phyloP scores from a whole-genome alignment of 306 rosid species.

The Prunus persica region Prunus_persica_NCBIv2 NC_034009.1:38356501-38357000 shows the following conservation, averaged over 20 bases:
- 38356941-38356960: constrained; percentile 5
- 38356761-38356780: constrained; percentile 52
- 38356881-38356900: constrained; percentile 45
- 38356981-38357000: constrained; percentile 32
- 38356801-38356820: constrained; percentile 61
- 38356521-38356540: not conserved
- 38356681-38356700: constrained; percentile 10
- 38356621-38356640: not conserved
- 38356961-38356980: constrained; percentile 12
- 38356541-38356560: not conserved
- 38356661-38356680: not conserved
- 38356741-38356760: constrained; percentile 51
- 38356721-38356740: constrained; percentile 10
- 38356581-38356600: not conserved
- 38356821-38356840: constrained; percentile 21
- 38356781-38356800: constrained; percentile 83
- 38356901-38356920: constrained; percentile 21
- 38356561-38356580: not conserved
- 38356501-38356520: not conserved
- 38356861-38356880: constrained; percentile 21
- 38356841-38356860: constrained; percentile 28
- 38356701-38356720: constrained; percentile 20
- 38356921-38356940: constrained; percentile 32
- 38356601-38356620: not conserved
- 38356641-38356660: constrained; percentile 1